phyloP scores from a whole-genome alignment of 1,284 basidiomycete genomes.

The Ceratobasidium sp. region DNA sequence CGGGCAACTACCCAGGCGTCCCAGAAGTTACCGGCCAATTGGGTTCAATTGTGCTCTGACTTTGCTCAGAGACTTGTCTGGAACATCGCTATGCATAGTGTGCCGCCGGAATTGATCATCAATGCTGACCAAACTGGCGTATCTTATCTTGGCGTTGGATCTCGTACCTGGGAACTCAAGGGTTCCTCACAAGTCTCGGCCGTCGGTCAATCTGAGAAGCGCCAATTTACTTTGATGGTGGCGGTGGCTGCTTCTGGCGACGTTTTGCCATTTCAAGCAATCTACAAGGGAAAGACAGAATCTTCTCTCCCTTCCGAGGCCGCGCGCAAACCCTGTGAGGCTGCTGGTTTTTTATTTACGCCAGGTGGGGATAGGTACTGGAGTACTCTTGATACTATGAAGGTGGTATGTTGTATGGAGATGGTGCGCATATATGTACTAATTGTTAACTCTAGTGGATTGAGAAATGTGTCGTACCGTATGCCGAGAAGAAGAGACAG shows the following conservation, averaged over 20 bases:
- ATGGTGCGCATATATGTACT: too few species aligned
- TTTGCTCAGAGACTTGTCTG: not conserved
- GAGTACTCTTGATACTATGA: constrained; percentile 17
- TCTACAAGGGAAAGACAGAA: not conserved
- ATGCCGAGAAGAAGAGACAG: constrained; percentile 46
- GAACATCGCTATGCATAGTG: not conserved
- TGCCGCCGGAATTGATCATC: constrained; percentile 2
- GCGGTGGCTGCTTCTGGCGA: not conserved
- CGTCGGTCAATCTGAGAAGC: constrained; percentile 6
- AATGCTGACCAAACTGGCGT: constrained; percentile 33
- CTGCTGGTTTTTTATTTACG: not conserved
- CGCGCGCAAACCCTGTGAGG: not conserved
- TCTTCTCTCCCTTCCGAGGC: not conserved
- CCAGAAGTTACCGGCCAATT: constrained; percentile 35
- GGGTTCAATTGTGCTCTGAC: not conserved
- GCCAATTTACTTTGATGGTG: constrained; percentile 17
- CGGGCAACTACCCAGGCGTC: constrained; percentile 17
- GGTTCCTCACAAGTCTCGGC: not conserved
- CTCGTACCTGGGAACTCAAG: constrained; percentile 16
- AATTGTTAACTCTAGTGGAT: not conserved
- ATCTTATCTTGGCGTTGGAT: not conserved
- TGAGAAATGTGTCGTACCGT: constrained; percentile 46
- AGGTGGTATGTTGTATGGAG: not conserved
- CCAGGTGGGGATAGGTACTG: constrained; percentile 3
- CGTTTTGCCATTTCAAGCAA: not conserved